phyloP scores from a whole-genome alignment of 1,284 basidiomycete genomes.

The Melampsora larici-populina region DNA sequence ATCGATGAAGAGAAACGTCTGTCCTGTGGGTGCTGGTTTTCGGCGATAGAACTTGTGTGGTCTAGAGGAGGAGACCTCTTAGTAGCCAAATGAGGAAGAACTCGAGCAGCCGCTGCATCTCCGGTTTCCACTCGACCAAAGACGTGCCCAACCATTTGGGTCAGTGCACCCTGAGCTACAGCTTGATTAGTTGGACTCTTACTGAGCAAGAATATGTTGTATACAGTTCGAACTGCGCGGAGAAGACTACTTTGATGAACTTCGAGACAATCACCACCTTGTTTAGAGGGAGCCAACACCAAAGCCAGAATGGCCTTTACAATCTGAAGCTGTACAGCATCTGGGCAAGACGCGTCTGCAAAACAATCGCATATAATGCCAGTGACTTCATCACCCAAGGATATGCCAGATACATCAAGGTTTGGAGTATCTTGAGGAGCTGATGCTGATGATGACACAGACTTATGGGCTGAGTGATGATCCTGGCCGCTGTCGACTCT shows the following conservation, averaged over 20 bases:
- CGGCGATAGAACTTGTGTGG: background rate
- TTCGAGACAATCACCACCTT: slow-evolving; percentile 61
- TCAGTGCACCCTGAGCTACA: slow-evolving; percentile 90
- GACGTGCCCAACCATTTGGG: slow-evolving; percentile 94
- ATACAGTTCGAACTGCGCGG: slow-evolving; percentile 91
- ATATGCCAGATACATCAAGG: slow-evolving; percentile 48
- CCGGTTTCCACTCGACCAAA: slow-evolving; percentile 64
- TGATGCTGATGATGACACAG: slow-evolving; percentile 54
- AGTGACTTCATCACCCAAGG: slow-evolving; percentile 82
- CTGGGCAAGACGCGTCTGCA: slow-evolving; percentile 71
- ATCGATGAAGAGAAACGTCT: background rate
- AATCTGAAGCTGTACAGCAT: slow-evolving; percentile 86
- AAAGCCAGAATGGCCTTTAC: slow-evolving; percentile 87
- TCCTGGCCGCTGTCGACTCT: slow-evolving; percentile 63
- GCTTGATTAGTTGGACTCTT: slow-evolving; percentile 86
- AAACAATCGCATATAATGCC: slow-evolving; percentile 91
- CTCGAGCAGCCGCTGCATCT: slow-evolving; percentile 4
- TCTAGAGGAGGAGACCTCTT: background rate
- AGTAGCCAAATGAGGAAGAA: slow-evolving; percentile 1
- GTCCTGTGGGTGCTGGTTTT: slow-evolving; percentile 2
- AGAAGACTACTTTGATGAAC: slow-evolving; percentile 90
- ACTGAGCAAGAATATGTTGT: slow-evolving; percentile 90
- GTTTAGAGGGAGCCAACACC: slow-evolving; percentile 63
- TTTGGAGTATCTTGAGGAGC: slow-evolving; percentile 59
- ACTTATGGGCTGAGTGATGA: slow-evolving; percentile 61